Evolutionary conservation across 2,329 filamentous ascomycete species (phyloP), one percentile per base, ranked within the genome.

Genomic region (Paramyrothecium roridum): DNA sequence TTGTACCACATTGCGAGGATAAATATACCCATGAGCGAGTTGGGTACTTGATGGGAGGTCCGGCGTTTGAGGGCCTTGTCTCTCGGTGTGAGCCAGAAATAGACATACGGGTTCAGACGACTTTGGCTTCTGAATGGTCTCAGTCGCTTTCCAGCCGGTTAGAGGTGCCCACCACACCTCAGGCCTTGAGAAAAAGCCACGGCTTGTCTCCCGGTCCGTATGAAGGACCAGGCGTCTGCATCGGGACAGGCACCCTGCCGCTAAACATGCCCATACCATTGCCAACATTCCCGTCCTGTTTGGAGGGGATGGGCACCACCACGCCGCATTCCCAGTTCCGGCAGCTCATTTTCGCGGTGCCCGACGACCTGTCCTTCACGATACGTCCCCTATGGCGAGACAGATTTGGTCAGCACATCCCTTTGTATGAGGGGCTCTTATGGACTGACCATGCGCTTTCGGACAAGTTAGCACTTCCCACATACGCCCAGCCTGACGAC

Each of bases 311-410:
- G 11, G 87, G 85, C 45, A 97, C 69, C 22, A 98, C 64, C 1
- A 99, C 90, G 37, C 95, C 95, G 67, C 92, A 96, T 73, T 98
- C 95, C 93, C 93, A 98, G 70, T 98, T 99, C 54, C 90, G 86
- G 70, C 89, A 92, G 59, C 83, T 92, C 59, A 98, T 79, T 70
- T 91, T 96, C 13, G 85, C 83, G 58, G 82, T 73, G 58, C 87
- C 87, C 2, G 84, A 88, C 8, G 70, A 73, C 61, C 81, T 85
- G 64, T 96, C 88, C 65, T 86, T 86, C 53, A 87, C 83, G 30
- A 96, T 73, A 49, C 86, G 86, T 21, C 93, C 95, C 93, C 89
- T 91, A 61, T 61, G 54, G 48, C 43, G 34, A 49, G 46, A 48
- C 8, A 22, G 10, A 21, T 20, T 13, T 40, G 11, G 49, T 51